Evolutionary conservation across 805 yeast species (phyloP).

Genomic region (Starmera caribaea): DNA sequence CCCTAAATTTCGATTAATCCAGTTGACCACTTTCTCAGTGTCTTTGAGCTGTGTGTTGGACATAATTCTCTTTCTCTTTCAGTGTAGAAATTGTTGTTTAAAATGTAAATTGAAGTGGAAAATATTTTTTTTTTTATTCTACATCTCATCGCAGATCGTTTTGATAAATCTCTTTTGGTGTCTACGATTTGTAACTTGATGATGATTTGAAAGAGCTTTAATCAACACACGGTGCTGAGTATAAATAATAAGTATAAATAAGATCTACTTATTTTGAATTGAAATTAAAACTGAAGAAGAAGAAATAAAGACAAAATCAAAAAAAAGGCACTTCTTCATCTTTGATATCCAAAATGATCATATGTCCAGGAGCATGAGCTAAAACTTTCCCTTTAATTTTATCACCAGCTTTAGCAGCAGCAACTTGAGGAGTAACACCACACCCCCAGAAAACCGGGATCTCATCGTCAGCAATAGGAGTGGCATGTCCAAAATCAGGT

Average conservation of each 20-base stretch:
- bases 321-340: slow-evolving; percentile 13
- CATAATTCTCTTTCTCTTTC: slow-evolving; percentile 15
- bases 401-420: slow-evolving; percentile 19
- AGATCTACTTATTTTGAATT: no score
- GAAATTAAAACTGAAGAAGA: no score
- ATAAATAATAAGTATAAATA: no score
- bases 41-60: slow-evolving; percentile 20
- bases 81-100: no score
- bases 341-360: slow-evolving; percentile 25
- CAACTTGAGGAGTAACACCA: slow-evolving; percentile 32
- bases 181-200: no score
- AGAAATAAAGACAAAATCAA: no score
- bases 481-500: slow-evolving; percentile 30
- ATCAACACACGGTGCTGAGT: no score
- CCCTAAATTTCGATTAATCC: slow-evolving; percentile 48
- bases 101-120: no score
- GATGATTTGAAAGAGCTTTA: no score
- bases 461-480: slow-evolving; percentile 23
- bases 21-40: slow-evolving; percentile 21
- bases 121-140: no score
- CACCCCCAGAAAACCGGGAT: slow-evolving; percentile 37
- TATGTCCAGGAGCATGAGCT: slow-evolving; percentile 28
- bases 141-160: no score
- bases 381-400: slow-evolving; percentile 22
- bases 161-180: no score